Conservation (phyloP, 371 early-diverging fungal genomes). For the Mucor sp. region DNA sequence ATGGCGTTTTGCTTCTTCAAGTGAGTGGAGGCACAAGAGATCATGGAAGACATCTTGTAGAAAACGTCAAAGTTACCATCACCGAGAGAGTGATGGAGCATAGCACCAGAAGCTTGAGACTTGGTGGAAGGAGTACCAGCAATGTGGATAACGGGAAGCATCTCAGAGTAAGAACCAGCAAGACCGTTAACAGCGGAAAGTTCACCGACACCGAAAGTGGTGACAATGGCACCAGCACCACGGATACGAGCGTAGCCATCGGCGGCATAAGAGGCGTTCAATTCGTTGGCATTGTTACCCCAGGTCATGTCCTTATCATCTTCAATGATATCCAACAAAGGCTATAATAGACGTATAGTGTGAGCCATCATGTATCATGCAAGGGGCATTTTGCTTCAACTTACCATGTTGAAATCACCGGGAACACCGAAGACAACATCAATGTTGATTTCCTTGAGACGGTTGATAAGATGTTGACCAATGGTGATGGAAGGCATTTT, state of each 20-base stretch:
- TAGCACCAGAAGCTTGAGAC: constrained; percentile 44
- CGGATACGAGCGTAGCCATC: constrained; percentile 56
- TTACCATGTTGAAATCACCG: constrained; percentile 53
- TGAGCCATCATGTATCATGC: constrained; percentile 21
- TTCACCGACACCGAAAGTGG: constrained; percentile 65
- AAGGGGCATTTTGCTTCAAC: neutral
- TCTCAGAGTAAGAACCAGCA: constrained; percentile 58
- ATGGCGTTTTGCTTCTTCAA: constrained; percentile 36
- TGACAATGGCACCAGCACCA: constrained; percentile 45
- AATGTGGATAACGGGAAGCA: constrained; percentile 59
- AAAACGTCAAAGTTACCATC: constrained; percentile 56
- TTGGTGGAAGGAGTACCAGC: constrained; percentile 53
- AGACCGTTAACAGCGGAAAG: constrained; percentile 51
- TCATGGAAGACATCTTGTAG: constrained; percentile 38
- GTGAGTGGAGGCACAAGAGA: constrained; percentile 44
- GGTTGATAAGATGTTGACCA: constrained; percentile 39
- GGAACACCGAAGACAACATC: constrained; percentile 49
- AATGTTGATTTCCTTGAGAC: constrained; percentile 49
- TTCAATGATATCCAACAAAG: constrained; percentile 35
- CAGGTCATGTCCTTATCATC: constrained; percentile 41
- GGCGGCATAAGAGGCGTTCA: constrained; percentile 56
- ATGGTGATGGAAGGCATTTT: constrained; percentile 25
- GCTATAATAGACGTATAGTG: neutral
- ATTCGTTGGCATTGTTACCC: constrained; percentile 48
- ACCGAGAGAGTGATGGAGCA: constrained; percentile 59